Base-by-base conservation (phyloP, 164 flowering plant species). In the Umbilicus rupestris region DNA sequence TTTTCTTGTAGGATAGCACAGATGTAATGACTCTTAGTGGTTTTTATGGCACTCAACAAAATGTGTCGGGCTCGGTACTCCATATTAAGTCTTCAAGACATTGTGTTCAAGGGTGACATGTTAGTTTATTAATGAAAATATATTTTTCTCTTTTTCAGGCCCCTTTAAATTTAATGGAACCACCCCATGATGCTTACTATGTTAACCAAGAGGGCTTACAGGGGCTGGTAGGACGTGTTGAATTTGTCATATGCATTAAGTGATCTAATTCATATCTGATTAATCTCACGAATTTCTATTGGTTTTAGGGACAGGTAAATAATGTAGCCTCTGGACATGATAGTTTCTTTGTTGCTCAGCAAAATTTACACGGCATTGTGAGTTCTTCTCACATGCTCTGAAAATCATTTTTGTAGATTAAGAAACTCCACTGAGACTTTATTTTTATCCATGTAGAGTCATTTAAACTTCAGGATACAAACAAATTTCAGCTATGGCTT, bases 301-400 rank as follows among this genome's bases (percentile, higher is more conserved):
- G 46, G 45, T 39, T 81, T 33, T 65, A 86, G 91, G 91, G 89
- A 65, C 87, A 83, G 52, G 35, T 87, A 68, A 78, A 72, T 68
- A 71, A 87, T n/a, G 66, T 81, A 50, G 77, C 82, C 42, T 72
- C 85, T 8, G 72, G 71, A 67, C 84, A 83, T 74, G 90, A 83
- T 66, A 78, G 79, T 46, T 86, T 77, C 46, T 85, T 78, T 73
- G 84, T 77, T 30, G 57, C 84, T 69, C 89, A 86, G 63, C 88
- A 79, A 68, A 81, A 78, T 79, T 77, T 84, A 69, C 84, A 80
- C 68, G 85, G 77, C 65, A 75, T 88, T 87, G 97, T 90, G 83
- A 70, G 44, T 41, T 41, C 44, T 9, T 24, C 24, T 24, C 39
- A 22, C 17, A 50, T 37, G 12, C 62, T 33, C 33, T 26, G 64